Evolutionary conservation across 2,329 filamentous ascomycete species (phyloP).

Genomic region (Pseudocercospora pini-densiflorae): DNA sequence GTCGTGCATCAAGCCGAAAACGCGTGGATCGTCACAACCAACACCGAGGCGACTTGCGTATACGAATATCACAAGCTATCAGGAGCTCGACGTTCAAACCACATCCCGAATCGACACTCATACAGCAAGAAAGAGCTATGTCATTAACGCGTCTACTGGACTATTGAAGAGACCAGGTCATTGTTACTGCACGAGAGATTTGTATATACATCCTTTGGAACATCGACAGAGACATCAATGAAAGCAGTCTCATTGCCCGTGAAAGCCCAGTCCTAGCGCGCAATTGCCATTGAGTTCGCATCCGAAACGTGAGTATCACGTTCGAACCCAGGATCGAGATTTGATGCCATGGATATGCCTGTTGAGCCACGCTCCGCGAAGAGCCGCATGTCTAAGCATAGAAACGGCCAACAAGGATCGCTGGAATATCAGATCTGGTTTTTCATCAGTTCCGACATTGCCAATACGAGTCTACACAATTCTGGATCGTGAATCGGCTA

Average conservation of each 20-base stretch:
- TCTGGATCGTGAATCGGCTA: neutral
- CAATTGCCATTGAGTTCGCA: neutral
- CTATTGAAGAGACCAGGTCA: neutral
- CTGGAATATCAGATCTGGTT: no score
- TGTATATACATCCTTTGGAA: neutral
- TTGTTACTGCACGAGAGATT: neutral
- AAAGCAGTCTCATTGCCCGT: neutral
- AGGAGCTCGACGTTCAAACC: neutral
- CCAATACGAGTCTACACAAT: neutral
- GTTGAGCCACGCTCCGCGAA: no score
- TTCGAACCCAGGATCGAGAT: neutral
- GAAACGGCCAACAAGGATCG: no score
- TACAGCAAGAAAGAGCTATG: neutral
- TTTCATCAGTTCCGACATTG: no score
- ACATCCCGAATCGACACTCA: neutral
- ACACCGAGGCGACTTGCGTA: neutral
- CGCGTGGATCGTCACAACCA: neutral
- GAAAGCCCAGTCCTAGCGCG: neutral
- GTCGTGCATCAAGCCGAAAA: neutral
- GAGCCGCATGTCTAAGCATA: no score
- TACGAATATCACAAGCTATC: neutral
- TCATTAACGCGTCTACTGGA: neutral
- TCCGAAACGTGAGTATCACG: neutral
- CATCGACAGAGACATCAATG: neutral
- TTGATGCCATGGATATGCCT: neutral